Percentiles rank a stretch among this genome's conserved stretches.
phyloP scores from a whole-genome alignment of 257 asterid species.

The Ajuga chamaepitys region DNA sequence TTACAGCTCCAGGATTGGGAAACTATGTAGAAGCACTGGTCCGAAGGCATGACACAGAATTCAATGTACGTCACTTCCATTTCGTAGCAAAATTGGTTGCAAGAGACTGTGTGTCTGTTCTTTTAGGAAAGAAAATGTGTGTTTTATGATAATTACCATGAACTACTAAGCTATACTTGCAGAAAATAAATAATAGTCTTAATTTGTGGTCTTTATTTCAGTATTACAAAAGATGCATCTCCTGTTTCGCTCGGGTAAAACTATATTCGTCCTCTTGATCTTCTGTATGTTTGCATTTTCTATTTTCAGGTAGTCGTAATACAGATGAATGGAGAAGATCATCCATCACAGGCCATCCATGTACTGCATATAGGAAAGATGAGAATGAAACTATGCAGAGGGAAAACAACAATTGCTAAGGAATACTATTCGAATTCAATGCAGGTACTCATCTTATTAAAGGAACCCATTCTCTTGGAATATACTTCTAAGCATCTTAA shows the following conservation, averaged over 20 bases:
- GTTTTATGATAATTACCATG: background rate
- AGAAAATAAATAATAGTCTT: background rate
- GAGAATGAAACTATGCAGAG: conserved; percentile 81
- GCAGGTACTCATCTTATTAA: conserved; percentile 53
- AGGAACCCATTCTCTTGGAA: background rate
- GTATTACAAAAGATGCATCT: background rate
- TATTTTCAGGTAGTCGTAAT: conserved; percentile 59
- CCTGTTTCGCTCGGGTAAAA: background rate
- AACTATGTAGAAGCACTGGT: conserved; percentile 94
- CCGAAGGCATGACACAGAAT: conserved; percentile 85
- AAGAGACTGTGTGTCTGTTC: background rate
- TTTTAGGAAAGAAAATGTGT: too few species aligned
- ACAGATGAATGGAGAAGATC: conserved; percentile 74
- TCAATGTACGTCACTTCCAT: conserved; percentile 46
- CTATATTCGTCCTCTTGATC: background rate
- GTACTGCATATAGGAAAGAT: conserved; percentile 79
- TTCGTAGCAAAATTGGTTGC: background rate
- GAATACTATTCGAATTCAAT: conserved; percentile 81
- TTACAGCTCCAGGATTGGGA: conserved; percentile 89
- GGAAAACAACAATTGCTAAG: conserved; percentile 60
- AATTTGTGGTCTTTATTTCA: background rate
- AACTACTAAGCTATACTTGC: too few species aligned
- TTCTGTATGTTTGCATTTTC: background rate
- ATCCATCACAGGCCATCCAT: conserved; percentile 57
- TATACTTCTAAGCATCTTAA: background rate